phyloP scores from a whole-genome alignment of 805 yeast species.

The Maudiozyma turicensis region DNA sequence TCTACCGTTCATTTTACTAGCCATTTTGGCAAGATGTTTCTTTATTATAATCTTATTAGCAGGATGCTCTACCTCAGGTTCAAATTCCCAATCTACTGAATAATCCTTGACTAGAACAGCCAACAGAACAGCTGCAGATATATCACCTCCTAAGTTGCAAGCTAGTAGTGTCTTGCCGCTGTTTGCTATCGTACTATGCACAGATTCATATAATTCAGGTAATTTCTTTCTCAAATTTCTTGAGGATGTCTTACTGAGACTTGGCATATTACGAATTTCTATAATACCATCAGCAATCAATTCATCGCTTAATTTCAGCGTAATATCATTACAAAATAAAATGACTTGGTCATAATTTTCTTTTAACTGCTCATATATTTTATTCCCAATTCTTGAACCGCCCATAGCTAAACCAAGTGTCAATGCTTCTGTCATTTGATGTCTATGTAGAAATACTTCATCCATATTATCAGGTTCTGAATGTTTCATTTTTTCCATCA shows the following conservation, averaged over 20 bases:
- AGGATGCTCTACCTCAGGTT: constrained; percentile 5
- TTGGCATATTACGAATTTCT: constrained; percentile 18
- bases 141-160: constrained; percentile 58
- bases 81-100: constrained; percentile 33
- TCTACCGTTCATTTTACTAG: constrained; percentile 30
- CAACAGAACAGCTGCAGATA: constrained; percentile 53
- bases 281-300: not conserved
- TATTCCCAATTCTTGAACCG: too few species aligned
- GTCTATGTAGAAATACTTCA: too few species aligned
- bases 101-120: constrained; percentile 41
- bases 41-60: constrained; percentile 44
- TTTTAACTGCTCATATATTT: too few species aligned
- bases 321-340: constrained; percentile 13
- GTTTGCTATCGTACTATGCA: constrained; percentile 4
- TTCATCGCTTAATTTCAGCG: not conserved
- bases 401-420: too few species aligned
- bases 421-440: too few species aligned
- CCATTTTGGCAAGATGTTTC: constrained; percentile 44
- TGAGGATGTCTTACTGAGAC: constrained; percentile 54
- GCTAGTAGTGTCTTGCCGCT: constrained; percentile 34
- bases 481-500: constrained; percentile 1
- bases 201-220: constrained; percentile 32
- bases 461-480: not conserved
- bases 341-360: constrained; percentile 4
- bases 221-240: constrained; percentile 44